Base-by-base conservation (phyloP, 164 flowering plant species). In the Chimonanthus praecox region DNA sequence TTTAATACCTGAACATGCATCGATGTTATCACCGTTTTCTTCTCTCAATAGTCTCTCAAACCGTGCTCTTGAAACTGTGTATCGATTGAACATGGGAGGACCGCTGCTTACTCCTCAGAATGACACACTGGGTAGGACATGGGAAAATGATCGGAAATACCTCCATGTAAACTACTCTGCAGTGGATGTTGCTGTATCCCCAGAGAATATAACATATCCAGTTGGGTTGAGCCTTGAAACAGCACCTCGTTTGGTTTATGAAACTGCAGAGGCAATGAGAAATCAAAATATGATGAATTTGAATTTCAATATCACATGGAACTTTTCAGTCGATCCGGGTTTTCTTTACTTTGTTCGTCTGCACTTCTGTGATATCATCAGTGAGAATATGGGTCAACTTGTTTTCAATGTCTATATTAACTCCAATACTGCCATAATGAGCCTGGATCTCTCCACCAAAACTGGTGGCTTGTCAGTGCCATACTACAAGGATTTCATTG, bases 231-330 rank as follows among this genome's bases (percentile, higher is more conserved):
- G 91, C 3, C 78, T 84, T 13, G 97, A 91, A 75, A 88, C 72
- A 0, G 98, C 99, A 4, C 99, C 99, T 0, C 86, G 89, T 81
- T 81, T 66, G 84, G 97, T 95, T 58, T 95, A 95, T 80, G 91
- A 92, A 46, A 90, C 98, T 33, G 93, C 94, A 15, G 90, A 89
- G 63, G 66, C 77, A 11, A 88, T 94, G 96, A 90, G 83, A 3
- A 76, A 87, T 72, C 80, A 93, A 45, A 85, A 86, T 77, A 88
- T 87, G 21, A 33, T 83, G 6, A 76, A 68, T 71, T 63, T 3
- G 54, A 93, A 81, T 80, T 95, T 92, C 87, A 95, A 95, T 78
- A 72, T 95, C 33, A 93, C 99, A 9, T 95, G 99, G 99, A 94
- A 82, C 4, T 85, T 95, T 67, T 3, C 78, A 5, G 92, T 95